Percentiles rank a stretch among this genome's conserved stretches.
phyloP scores from a whole-genome alignment of 495 filamentous ascomycete species.

The Cenococcum geophilum region DNA sequence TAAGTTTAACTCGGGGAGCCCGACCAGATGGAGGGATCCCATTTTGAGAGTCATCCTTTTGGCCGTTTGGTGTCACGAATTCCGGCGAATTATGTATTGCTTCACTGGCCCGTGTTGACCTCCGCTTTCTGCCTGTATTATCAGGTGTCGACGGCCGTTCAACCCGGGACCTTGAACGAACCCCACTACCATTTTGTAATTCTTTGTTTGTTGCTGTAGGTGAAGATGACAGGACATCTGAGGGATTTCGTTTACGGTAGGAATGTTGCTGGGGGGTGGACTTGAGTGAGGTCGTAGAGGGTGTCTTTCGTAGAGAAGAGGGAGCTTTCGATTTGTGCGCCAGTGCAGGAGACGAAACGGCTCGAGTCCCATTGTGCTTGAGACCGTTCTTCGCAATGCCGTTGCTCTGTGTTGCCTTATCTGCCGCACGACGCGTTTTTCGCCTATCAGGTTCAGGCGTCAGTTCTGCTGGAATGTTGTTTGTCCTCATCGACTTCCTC shows the following conservation, averaged over 20 bases:
- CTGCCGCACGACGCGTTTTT: constrained; percentile 44
- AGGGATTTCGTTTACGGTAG: constrained; percentile 9
- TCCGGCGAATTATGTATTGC: neutral
- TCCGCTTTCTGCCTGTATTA: neutral
- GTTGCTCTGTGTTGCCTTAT: constrained; percentile 20
- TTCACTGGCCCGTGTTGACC: constrained; percentile 8
- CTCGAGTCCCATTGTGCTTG: constrained; percentile 15
- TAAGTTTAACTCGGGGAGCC: constrained; percentile 22
- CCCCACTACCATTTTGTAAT: neutral
- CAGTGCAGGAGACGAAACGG: constrained; percentile 8
- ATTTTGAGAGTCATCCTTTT: constrained; percentile 1
- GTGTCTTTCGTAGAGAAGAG: constrained; percentile 1
- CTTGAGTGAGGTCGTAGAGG: constrained; percentile 5
- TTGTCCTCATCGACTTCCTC: constrained; percentile 50
- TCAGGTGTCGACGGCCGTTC: constrained; percentile 16
- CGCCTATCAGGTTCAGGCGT: constrained; percentile 61
- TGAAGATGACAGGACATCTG: constrained; percentile 6
- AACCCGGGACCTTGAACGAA: constrained; percentile 7
- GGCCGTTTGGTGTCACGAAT: neutral
- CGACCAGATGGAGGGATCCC: constrained; percentile 8
- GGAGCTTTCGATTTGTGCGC: constrained; percentile 8
- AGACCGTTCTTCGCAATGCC: constrained; percentile 8
- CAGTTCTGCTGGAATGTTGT: constrained; percentile 12
- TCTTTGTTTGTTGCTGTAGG: constrained; percentile 3
- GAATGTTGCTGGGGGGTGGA: neutral